Evolutionary conservation across 140 eudicot species (phyloP).

Genomic region (Senecio squalidus): DNA sequence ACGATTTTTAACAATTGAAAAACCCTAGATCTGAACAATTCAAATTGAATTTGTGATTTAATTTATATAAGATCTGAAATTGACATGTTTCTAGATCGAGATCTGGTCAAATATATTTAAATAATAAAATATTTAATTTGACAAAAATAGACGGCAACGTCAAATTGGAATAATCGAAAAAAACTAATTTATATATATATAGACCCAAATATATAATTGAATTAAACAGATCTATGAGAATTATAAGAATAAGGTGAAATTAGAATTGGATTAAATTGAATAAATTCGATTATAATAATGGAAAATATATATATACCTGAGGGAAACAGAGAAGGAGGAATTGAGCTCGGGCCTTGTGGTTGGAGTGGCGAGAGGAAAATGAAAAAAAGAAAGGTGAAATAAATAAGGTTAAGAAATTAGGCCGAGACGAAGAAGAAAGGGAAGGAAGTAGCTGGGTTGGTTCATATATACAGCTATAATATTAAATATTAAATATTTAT

Average conservation of each 20-base stretch:
- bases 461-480: conserved; percentile 33
- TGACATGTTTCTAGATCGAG: conserved; percentile 14
- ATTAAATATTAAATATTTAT: background rate
- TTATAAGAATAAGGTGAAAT: too few relatives aligned
- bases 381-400: conserved; percentile 2
- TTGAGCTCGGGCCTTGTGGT: conserved; percentile 4
- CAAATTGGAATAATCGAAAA: background rate
- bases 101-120: conserved; percentile 26
- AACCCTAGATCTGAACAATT: conserved; percentile 1
- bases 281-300: too few relatives aligned
- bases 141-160: conserved; percentile 13
- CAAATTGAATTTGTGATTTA: background rate
- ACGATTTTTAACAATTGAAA: conserved; percentile 2
- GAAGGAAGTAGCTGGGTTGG: conserved; percentile 23
- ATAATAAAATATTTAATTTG: conserved; percentile 4
- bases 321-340: conserved; percentile 7
- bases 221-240: too few relatives aligned
- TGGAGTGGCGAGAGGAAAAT: background rate
- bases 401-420: conserved; percentile 34
- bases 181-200: too few relatives aligned
- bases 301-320: too few relatives aligned
- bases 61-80: conserved; percentile 28
- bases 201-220: too few relatives aligned
- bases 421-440: conserved; percentile 34
- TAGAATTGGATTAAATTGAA: too few relatives aligned